These are phyloP conservation scores for Dendrobium chrysotoxum DNA, from an alignment of 106 monocot species.

Conservation along the genomic window DNA sequence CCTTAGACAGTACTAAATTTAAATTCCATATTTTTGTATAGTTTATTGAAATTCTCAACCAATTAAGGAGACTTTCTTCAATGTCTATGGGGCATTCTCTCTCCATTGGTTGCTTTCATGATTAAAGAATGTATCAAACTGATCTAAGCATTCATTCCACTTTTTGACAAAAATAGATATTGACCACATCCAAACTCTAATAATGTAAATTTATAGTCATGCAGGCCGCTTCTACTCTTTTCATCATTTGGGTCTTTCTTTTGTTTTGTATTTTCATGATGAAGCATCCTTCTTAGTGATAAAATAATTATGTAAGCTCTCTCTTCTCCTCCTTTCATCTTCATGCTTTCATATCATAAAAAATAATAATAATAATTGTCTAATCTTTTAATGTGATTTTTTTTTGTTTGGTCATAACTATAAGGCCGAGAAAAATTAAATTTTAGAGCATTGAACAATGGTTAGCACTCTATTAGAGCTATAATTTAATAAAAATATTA, in stretches of 20 bases:
- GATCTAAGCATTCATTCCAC: neutral
- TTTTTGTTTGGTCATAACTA: too few species aligned
- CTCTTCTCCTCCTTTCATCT: neutral
- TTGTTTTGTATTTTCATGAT: neutral
- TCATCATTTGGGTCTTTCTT: conserved; percentile 1
- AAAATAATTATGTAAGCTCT: neutral
- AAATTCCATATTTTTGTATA: too few species aligned
- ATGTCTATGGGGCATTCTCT: neutral
- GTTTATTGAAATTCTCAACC: neutral
- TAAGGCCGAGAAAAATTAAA: too few species aligned
- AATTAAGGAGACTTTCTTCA: neutral
- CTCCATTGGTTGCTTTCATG: conserved; percentile 1
- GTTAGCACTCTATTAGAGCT: neutral
- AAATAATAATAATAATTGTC: neutral
- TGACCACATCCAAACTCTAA: neutral
- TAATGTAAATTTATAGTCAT: conserved; percentile 1
- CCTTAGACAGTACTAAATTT: too few species aligned
- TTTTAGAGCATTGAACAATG: neutral
- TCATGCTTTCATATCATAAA: too few species aligned
- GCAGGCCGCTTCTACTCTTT: neutral
- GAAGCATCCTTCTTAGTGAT: neutral
- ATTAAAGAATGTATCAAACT: neutral
- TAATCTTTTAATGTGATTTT: neutral
- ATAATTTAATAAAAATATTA: too few species aligned
- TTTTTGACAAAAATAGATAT: neutral